Evolutionary conservation across 1,284 basidiomycete genomes (phyloP), one percentile per base, ranked within the genome.

Genomic region (Irpex sp.): DNA sequence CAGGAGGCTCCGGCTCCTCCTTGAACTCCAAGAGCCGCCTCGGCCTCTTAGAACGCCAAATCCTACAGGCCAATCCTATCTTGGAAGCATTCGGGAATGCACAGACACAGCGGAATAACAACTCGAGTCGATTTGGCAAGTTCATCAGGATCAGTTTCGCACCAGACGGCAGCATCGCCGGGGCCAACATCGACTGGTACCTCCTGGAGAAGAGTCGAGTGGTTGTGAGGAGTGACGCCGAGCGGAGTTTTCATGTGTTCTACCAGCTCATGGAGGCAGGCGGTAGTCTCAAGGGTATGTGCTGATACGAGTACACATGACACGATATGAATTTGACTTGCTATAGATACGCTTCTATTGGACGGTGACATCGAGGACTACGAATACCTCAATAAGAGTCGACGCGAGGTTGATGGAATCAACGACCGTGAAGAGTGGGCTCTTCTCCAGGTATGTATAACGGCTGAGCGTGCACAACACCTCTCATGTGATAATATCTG

Each of bases 171-270:
- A 94, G 94, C 66, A 99, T 99, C 63, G 94, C 96, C 0, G 97
- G 97, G 1, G 97, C 97, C 48, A 98, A 97, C 73, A 97, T 99
- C 66, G 96, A 99, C 75, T 99, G 97, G 97, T 99, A 99, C 75
- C 82, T 99, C 49, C 80, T 99, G 57, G 97, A 99, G 81, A 99
- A 99, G 83, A 97, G 95, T 74, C 81, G 97, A 70, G 96, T 99
- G 1, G 93, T 96, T 2, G 85, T 88, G n/a, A 82, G 96, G 57
- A 93, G 88, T 67, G 87, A 90, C 64, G 92, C 92, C 0, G 97
- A 99, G 76, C 84, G 97, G 58, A 92, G 86, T 73, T 99, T 99
- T 75, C 97, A 99, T 74, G 92, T 98, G 2, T 99, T 99, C 76
- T 99, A 99, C 76, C 96, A 98, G 77, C 76, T 94, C 31, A 76